These are phyloP conservation scores for Clarireedia paspali DNA, from an alignment of 2,329 filamentous ascomycete genomes.

Conservation along the genomic window DNA sequence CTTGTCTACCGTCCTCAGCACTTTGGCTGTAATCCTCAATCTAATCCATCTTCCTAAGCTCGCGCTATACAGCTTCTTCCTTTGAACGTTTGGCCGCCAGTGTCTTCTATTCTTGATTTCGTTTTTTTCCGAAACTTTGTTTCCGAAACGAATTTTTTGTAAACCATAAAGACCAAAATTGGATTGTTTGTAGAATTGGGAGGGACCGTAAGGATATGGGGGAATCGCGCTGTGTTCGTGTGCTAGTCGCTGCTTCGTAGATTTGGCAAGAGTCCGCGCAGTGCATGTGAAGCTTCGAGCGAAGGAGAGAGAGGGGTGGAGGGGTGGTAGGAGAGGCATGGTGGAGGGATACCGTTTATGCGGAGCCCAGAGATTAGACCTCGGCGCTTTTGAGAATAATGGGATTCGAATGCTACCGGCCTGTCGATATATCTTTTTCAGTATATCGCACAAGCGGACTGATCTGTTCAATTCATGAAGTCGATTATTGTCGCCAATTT, in stretches of 20 bases:
- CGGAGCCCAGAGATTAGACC: neutral
- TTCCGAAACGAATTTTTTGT: conserved; percentile 68
- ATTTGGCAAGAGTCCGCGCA: conserved; percentile 27
- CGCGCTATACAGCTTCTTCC: conserved; percentile 59
- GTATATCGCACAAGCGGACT: neutral
- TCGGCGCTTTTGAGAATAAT: neutral
- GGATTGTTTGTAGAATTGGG: conserved; percentile 69
- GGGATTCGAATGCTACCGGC: neutral
- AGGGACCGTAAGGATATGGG: conserved; percentile 65
- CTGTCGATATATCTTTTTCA: neutral
- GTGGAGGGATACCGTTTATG: conserved; percentile 2
- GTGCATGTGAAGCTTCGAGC: conserved; percentile 29
- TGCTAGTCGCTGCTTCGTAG: conserved; percentile 30
- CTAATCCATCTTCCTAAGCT: conserved; percentile 56
- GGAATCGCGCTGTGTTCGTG: conserved; percentile 35
- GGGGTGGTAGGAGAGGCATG: conserved; percentile 20
- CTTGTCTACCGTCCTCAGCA: conserved; percentile 70
- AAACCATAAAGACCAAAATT: conserved; percentile 67
- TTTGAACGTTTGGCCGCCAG: conserved; percentile 64
- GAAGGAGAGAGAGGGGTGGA: conserved; percentile 23
- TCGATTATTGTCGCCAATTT: too few relatives aligned
- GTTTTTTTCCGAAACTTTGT: conserved; percentile 62
- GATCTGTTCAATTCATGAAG: too few relatives aligned
- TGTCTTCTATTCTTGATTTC: conserved; percentile 62
- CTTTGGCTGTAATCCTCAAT: conserved; percentile 60